Conservation (phyloP, 768 basidiomycete genomes). For the Fomitopsis serialis region DNA sequence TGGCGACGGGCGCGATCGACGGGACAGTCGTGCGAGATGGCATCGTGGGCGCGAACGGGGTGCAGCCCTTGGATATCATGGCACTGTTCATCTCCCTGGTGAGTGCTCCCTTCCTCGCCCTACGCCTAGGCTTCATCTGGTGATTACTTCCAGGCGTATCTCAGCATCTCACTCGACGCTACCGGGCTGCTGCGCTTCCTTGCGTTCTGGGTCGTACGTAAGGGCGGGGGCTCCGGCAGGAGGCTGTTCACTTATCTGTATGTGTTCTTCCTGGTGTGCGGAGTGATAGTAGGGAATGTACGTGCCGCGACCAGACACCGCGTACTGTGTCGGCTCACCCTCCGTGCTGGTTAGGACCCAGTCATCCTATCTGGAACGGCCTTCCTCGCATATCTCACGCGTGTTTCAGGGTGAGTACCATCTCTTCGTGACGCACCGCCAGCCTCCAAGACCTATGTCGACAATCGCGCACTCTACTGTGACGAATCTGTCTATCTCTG, state of each 20-base stretch:
- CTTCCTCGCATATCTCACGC: slow-evolving; percentile 85
- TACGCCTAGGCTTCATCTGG: neutral
- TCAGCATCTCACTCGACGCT: slow-evolving; percentile 86
- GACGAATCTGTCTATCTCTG: too few relatives aligned
- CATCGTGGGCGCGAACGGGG: slow-evolving; percentile 72
- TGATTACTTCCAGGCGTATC: slow-evolving; percentile 50
- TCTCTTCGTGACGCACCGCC: too few relatives aligned
- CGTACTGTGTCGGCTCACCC: neutral
- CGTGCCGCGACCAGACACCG: slow-evolving; percentile 9
- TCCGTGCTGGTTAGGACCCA: slow-evolving; percentile 49
- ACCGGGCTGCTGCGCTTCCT: slow-evolving; percentile 84
- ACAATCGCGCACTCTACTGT: too few relatives aligned
- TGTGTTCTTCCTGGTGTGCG: slow-evolving; percentile 70
- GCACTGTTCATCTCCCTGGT: slow-evolving; percentile 86
- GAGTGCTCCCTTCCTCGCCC: slow-evolving; percentile 15
- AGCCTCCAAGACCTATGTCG: too few relatives aligned
- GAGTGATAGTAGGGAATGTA: slow-evolving; percentile 77
- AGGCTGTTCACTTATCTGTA: slow-evolving; percentile 80
- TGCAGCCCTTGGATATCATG: slow-evolving; percentile 90
- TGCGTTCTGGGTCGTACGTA: slow-evolving; percentile 79
- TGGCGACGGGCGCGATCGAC: slow-evolving; percentile 25
- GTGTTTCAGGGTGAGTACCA: slow-evolving; percentile 41
- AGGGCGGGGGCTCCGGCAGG: slow-evolving; percentile 67
- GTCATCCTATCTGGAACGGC: slow-evolving; percentile 89
- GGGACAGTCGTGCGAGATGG: slow-evolving; percentile 56